These are phyloP conservation scores for Periconia digitata DNA, from an alignment of 2,329 filamentous ascomycete species.

Conservation along the genomic window DNA sequence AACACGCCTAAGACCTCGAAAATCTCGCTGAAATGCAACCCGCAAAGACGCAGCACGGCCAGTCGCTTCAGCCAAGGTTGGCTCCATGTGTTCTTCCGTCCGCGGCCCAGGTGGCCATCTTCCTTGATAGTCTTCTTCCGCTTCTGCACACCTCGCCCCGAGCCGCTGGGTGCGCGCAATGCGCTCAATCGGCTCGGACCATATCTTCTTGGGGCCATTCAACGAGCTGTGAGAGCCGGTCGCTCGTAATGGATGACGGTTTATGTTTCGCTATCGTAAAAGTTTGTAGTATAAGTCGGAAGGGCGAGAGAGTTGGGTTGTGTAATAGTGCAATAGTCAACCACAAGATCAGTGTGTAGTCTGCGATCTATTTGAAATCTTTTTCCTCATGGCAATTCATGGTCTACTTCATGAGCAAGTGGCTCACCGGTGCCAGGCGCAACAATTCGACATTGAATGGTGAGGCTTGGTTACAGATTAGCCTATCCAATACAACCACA, in stretches of 20 bases:
- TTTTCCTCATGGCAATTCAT: too few relatives aligned
- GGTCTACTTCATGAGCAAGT: background rate
- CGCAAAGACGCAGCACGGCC: background rate
- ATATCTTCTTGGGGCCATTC: too few relatives aligned
- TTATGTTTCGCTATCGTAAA: too few relatives aligned
- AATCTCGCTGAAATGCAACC: background rate
- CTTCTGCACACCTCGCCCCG: background rate
- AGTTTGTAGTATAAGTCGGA: too few relatives aligned
- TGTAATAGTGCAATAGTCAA: too few relatives aligned
- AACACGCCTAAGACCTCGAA: background rate
- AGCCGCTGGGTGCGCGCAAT: too few relatives aligned
- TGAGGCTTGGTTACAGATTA: background rate
- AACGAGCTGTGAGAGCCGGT: too few relatives aligned
- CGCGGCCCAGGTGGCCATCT: background rate
- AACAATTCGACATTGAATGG: background rate
- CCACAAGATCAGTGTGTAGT: too few relatives aligned
- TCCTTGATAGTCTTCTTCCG: background rate
- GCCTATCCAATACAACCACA: background rate
- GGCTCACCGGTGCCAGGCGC: background rate
- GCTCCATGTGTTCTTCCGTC: background rate
- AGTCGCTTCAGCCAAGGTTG: background rate
- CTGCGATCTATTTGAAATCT: too few relatives aligned
- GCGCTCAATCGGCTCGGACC: too few relatives aligned
- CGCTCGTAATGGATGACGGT: too few relatives aligned
- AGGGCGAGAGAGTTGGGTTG: too few relatives aligned